These are phyloP conservation scores for Aquilaria agallochum DNA, from an alignment of 441 rosid species.

Conservation along the genomic window DNA sequence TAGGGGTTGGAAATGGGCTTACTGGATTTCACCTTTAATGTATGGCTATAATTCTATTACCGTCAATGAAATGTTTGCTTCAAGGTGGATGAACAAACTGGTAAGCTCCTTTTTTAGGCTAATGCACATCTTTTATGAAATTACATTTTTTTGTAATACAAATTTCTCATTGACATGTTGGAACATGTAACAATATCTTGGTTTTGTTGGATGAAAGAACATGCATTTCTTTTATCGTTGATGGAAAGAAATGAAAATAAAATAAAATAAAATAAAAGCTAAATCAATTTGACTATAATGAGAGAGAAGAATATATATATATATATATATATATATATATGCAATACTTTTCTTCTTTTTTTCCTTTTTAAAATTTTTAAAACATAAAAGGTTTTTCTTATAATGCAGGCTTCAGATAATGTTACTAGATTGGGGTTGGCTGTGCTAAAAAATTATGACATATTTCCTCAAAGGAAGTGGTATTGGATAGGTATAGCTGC, in stretches of 20 bases:
- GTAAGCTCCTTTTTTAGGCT: constrained; percentile 20
- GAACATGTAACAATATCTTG: not conserved
- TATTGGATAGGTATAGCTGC: constrained; percentile 73
- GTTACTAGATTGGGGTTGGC: constrained; percentile 43
- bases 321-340: too few species aligned
- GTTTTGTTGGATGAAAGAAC: not conserved
- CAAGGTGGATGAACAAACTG: constrained; percentile 71
- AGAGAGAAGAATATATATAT: too few species aligned
- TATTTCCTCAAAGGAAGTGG: constrained; percentile 50
- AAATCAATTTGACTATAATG: too few species aligned
- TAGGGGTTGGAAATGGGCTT: constrained; percentile 73
- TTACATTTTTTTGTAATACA: too few species aligned
- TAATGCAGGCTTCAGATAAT: constrained; percentile 40
- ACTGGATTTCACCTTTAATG: constrained; percentile 70
- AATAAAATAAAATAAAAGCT: too few species aligned
- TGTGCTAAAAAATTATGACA: constrained; percentile 43
- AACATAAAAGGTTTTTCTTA: too few species aligned
- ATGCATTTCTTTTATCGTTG: too few species aligned
- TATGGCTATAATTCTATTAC: constrained; percentile 58
- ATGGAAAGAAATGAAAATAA: too few species aligned
- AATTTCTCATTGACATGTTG: too few species aligned
- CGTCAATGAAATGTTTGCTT: constrained; percentile 64
- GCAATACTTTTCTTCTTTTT: too few species aligned
- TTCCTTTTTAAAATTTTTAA: too few species aligned
- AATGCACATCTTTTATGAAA: too few species aligned